Conservation (phyloP, 2,329 filamentous ascomycete species). For the Colletotrichum scovillei region DNA sequence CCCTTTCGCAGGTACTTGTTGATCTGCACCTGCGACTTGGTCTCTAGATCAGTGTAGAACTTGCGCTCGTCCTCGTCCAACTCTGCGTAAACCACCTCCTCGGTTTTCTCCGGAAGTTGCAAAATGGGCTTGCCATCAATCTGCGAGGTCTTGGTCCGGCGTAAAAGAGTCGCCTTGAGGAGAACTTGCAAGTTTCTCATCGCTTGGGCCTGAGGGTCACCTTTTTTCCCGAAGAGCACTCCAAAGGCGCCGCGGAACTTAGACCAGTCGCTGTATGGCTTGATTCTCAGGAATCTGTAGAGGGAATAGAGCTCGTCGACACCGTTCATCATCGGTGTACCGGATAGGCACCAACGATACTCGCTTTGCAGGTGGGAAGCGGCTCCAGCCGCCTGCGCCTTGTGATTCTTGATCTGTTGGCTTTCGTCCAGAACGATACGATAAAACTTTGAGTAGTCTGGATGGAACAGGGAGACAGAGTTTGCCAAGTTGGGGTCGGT, state of each 20-base stretch:
- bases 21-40: constrained; percentile 75
- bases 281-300: constrained; percentile 80
- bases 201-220: constrained; percentile 67
- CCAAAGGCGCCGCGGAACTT: constrained; percentile 68
- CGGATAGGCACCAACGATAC: constrained; percentile 80
- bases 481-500: constrained; percentile 48
- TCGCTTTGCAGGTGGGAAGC: constrained; percentile 62
- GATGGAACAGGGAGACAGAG: constrained; percentile 70
- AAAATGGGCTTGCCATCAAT: constrained; percentile 85
- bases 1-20: constrained; percentile 80
- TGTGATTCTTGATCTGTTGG: constrained; percentile 82
- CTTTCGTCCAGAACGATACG: constrained; percentile 83
- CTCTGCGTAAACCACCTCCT: constrained; percentile 69
- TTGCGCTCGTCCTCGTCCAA: constrained; percentile 74
- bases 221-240: constrained; percentile 47
- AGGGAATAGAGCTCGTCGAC: constrained; percentile 83
- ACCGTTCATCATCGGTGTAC: constrained; percentile 91
- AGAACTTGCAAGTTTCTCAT: constrained; percentile 80
- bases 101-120: constrained; percentile 73
- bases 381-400: constrained; percentile 66
- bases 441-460: constrained; percentile 69
- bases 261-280: constrained; percentile 75
- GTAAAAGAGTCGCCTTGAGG: constrained; percentile 83
- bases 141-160: constrained; percentile 82
- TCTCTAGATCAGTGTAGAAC: constrained; percentile 76